Conservation (phyloP, 176 grass and related monocot genomes). For the Ananas comosus region DNA sequence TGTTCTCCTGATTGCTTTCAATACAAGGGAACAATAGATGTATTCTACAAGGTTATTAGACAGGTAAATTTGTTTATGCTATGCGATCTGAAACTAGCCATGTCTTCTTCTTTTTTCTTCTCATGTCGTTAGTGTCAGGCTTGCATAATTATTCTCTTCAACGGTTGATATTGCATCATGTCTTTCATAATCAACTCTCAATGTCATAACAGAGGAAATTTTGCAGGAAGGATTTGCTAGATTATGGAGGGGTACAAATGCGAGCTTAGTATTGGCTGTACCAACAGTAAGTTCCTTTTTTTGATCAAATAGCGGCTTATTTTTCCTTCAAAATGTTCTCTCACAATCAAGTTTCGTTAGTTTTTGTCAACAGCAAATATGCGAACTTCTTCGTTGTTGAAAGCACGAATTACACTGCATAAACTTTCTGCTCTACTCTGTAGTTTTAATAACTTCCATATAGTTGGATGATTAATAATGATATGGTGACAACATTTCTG, state of each 20-base stretch:
- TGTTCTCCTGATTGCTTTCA: constrained; percentile 63
- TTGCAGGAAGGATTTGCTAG: constrained; percentile 73
- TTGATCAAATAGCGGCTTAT: not conserved
- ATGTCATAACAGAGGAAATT: not conserved
- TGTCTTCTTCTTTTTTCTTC: not conserved
- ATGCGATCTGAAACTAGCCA: not conserved
- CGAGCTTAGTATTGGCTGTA: constrained; percentile 68
- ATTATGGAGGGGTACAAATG: constrained; percentile 90
- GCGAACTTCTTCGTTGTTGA: no score
- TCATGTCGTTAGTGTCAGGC: constrained; percentile 11
- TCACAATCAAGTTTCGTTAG: no score
- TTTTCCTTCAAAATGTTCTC: no score
- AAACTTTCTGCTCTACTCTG: no score
- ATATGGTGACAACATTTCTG: no score
- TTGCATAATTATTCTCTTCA: constrained; percentile 15
- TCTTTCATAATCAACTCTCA: not conserved
- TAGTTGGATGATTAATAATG: no score
- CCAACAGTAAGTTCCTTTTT: constrained; percentile 61
- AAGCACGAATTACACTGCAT: no score
- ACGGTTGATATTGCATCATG: not conserved
- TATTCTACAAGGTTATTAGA: constrained; percentile 67
- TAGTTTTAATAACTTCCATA: no score
- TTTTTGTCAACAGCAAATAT: no score
- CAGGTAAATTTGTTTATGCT: constrained; percentile 34
- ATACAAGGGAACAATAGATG: constrained; percentile 88